These are phyloP conservation scores for Rosellinia necatrix DNA, from an alignment of 2,329 filamentous ascomycete species.

Conservation along the genomic window DNA sequence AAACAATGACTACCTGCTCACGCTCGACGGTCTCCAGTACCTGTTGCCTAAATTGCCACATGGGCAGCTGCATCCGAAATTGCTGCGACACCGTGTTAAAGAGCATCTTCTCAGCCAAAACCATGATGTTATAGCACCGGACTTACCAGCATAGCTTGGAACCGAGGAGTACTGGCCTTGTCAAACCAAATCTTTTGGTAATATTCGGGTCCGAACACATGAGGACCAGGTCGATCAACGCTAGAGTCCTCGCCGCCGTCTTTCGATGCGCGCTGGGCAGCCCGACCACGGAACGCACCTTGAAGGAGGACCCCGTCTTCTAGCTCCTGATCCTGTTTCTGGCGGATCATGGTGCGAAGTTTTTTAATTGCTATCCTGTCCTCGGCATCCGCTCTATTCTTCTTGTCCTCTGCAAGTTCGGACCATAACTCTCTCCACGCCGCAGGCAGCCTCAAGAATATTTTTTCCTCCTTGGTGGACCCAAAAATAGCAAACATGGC, in stretches of 20 bases:
- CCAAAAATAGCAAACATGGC: conserved; percentile 83
- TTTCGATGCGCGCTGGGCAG: conserved; percentile 49
- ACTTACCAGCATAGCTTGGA: conserved; percentile 76
- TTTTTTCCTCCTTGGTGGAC: conserved; percentile 81
- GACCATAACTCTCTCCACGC: conserved; percentile 86
- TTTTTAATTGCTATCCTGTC: conserved; percentile 72
- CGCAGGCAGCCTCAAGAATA: conserved; percentile 75
- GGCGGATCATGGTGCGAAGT: conserved; percentile 71
- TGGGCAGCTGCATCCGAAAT: conserved; percentile 80
- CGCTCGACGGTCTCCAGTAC: conserved; percentile 77
- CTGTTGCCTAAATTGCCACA: conserved; percentile 81
- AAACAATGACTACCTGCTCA: conserved; percentile 88
- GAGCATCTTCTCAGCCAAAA: background rate
- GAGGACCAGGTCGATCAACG: conserved; percentile 50
- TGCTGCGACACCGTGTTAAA: conserved; percentile 41
- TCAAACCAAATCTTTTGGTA: conserved; percentile 64
- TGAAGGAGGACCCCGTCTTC: conserved; percentile 77
- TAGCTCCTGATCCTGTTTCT: conserved; percentile 69
- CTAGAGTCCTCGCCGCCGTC: conserved; percentile 55
- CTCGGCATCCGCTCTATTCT: conserved; percentile 68
- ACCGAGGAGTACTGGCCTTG: conserved; percentile 63
- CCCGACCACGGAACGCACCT: conserved; percentile 72
- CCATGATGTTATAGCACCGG: background rate
- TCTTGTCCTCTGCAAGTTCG: conserved; percentile 74
- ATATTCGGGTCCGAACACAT: conserved; percentile 49